Conservation (phyloP, 31 red algal genomes). For the Porphyra umbilicalis region DNA sequence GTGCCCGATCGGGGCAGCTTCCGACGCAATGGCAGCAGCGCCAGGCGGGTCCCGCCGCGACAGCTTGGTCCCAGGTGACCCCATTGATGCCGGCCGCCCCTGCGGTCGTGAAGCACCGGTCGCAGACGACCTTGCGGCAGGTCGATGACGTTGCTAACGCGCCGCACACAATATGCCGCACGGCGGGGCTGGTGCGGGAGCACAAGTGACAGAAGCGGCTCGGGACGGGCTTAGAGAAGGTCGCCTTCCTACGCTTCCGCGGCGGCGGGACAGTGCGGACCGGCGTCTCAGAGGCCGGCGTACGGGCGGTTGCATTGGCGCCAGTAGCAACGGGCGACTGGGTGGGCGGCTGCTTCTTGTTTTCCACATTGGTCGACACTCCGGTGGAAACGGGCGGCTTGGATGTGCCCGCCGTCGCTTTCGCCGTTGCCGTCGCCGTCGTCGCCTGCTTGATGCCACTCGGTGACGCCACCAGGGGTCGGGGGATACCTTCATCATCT, state of each 20-base stretch:
- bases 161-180: neutral
- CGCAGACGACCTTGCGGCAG: neutral
- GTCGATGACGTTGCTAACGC: neutral
- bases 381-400: no score
- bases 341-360: no score
- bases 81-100: neutral
- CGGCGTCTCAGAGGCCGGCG: no score
- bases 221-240: neutral
- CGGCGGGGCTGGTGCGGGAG: neutral
- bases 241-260: neutral
- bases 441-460: no score
- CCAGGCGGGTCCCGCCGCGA: neutral
- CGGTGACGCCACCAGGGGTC: no score
- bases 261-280: neutral
- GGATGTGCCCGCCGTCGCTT: no score
- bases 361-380: no score
- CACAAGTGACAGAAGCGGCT: neutral
- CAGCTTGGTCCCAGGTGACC: neutral
- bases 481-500: no score
- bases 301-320: no score
- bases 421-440: no score
- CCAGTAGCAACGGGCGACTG: no score
- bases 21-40: neutral
- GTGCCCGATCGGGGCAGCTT: neutral
- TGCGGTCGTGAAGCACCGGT: neutral